Evolutionary conservation across 2,329 filamentous ascomycete species (phyloP).

Genomic region (Microcyclospora pomicola): DNA sequence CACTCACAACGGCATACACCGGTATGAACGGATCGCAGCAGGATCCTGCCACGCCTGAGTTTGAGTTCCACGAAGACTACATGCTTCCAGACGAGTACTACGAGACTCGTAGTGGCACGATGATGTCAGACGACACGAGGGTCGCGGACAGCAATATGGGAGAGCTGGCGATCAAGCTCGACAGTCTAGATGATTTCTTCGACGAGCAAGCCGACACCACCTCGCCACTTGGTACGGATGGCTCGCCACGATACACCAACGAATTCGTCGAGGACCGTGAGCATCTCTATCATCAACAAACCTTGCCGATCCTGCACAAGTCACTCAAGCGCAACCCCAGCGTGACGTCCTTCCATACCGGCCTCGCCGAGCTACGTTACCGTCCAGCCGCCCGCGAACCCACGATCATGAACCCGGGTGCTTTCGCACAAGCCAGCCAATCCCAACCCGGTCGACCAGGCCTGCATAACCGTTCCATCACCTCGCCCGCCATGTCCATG

Average conservation of each 20-base stretch:
- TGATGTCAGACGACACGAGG: conserved; percentile 74
- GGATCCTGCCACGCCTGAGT: conserved; percentile 60
- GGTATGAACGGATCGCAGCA: conserved; percentile 34
- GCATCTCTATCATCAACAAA: conserved; percentile 83
- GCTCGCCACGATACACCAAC: conserved; percentile 8
- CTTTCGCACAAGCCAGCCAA: conserved; percentile 28
- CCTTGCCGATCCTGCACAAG: conserved; percentile 76
- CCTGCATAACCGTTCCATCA: conserved; percentile 70
- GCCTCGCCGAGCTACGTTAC: conserved; percentile 59
- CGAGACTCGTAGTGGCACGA: conserved; percentile 66
- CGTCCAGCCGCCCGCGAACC: conserved; percentile 35
- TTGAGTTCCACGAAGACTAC: conserved; percentile 87
- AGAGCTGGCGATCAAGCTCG: conserved; percentile 56
- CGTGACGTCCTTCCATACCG: conserved; percentile 69
- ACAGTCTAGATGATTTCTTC: conserved; percentile 43
- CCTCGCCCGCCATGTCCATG: conserved; percentile 52
- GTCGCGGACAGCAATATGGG: conserved; percentile 56
- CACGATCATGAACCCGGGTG: conserved; percentile 42
- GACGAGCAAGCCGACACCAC: conserved; percentile 26
- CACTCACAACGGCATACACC: conserved; percentile 27
- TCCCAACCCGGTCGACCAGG: conserved; percentile 41
- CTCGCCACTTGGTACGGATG: conserved; percentile 13
- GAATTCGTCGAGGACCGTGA: conserved; percentile 47
- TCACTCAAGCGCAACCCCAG: conserved; percentile 60
- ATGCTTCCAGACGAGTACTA: conserved; percentile 68